These are phyloP conservation scores for Teunomyces cretensis DNA, from an alignment of 805 yeast species.

Conservation along the genomic window DNA sequence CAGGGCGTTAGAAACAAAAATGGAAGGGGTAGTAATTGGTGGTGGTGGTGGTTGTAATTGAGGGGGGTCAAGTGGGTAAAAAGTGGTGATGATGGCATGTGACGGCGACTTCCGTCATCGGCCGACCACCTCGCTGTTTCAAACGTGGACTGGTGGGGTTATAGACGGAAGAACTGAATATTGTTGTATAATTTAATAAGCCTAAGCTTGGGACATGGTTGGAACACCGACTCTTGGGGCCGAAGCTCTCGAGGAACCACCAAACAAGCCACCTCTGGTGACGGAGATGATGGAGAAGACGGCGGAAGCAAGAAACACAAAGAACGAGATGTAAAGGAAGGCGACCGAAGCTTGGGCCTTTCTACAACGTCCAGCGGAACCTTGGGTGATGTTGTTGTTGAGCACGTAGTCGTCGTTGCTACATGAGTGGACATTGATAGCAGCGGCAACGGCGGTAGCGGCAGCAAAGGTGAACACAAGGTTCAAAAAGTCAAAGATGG, in stretches of 20 bases:
- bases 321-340: slow-evolving; percentile 82
- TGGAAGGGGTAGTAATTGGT: not conserved
- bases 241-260: slow-evolving; percentile 37
- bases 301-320: slow-evolving; percentile 66
- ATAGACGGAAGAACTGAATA: not conserved
- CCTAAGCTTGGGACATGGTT: slow-evolving; percentile 83
- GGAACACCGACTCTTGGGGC: slow-evolving; percentile 82
- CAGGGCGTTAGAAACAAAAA: slow-evolving; percentile 3
- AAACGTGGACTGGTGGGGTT: not conserved
- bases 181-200: not conserved
- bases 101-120: not conserved
- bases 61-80: no score
- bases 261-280: slow-evolving; percentile 49
- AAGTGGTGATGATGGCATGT: no score
- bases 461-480: slow-evolving; percentile 90
- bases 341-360: slow-evolving; percentile 85
- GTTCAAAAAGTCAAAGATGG: slow-evolving; percentile 80
- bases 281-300: slow-evolving; percentile 59
- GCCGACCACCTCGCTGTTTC: not conserved
- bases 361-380: slow-evolving; percentile 84
- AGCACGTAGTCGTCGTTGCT: slow-evolving; percentile 62
- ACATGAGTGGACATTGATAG: slow-evolving; percentile 85
- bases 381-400: slow-evolving; percentile 69
- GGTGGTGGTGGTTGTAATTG: not conserved
- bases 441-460: slow-evolving; percentile 92